phyloP scores from a whole-genome alignment of 345 rosid genomes.

The Moricandia arvensis region DNA sequence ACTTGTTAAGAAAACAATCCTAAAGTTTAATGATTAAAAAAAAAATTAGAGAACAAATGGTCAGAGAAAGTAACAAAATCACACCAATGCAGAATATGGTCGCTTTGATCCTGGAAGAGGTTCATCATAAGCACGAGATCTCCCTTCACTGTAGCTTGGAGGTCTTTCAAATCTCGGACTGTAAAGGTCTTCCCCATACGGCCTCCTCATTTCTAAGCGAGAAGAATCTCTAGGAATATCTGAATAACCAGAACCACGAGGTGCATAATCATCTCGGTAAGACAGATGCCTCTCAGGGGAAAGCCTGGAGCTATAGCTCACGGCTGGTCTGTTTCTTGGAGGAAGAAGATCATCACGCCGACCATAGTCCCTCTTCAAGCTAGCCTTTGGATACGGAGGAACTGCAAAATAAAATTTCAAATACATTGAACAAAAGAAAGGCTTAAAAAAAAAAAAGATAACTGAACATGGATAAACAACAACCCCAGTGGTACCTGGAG shows the following conservation, averaged over 20 bases:
- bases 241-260: constrained; percentile 71
- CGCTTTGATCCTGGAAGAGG: constrained; percentile 86
- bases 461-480: not conserved
- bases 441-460: not conserved
- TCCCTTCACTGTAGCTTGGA: constrained; percentile 69
- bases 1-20: not conserved
- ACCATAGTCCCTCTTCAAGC: constrained; percentile 78
- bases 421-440: not conserved
- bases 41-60: not conserved
- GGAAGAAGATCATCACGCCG: constrained; percentile 82
- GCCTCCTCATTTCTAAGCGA: constrained; percentile 72
- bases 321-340: constrained; percentile 70
- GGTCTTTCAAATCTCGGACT: constrained; percentile 82
- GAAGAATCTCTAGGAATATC: constrained; percentile 68
- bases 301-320: constrained; percentile 71
- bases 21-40: not conserved
- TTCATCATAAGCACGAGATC: constrained; percentile 86
- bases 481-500: constrained; percentile 55
- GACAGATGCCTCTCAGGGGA: constrained; percentile 71
- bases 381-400: constrained; percentile 69
- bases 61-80: constrained; percentile 26
- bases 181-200: constrained; percentile 75
- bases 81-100: constrained; percentile 76
- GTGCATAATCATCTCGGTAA: constrained; percentile 74
- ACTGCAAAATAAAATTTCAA: constrained; percentile 44